Evolutionary conservation across 2,329 filamentous ascomycete genomes (phyloP).

Genomic region (Rutstroemia sp.): DNA sequence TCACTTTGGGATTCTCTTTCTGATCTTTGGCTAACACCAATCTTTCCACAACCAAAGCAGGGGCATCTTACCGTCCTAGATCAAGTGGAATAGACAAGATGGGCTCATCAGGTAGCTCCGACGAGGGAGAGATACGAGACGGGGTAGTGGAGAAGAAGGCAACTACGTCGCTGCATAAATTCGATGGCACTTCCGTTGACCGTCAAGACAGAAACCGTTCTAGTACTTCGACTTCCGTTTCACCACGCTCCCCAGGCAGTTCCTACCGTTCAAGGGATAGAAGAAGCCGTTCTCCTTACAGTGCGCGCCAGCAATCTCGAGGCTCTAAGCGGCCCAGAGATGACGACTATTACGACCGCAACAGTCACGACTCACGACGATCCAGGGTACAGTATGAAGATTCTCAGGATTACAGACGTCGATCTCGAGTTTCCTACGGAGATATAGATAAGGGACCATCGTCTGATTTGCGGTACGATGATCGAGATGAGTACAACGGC

Average conservation of each 20-base stretch:
- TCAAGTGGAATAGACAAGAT: conserved; percentile 31
- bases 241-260: conserved; percentile 27
- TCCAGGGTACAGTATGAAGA: conserved; percentile 59
- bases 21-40: conserved; percentile 33
- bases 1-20: conserved; percentile 29
- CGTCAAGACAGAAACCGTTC: conserved; percentile 72
- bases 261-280: conserved; percentile 39
- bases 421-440: conserved; percentile 44
- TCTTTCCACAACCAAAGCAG: conserved; percentile 27
- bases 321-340: conserved; percentile 62
- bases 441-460: conserved; percentile 42
- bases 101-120: conserved; percentile 56
- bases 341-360: conserved; percentile 46
- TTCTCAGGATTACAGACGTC: conserved; percentile 38
- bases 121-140: conserved; percentile 83
- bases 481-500: conserved; percentile 42
- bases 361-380: conserved; percentile 48
- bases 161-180: conserved; percentile 75
- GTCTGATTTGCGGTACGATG: conserved; percentile 38
- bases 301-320: conserved; percentile 31
- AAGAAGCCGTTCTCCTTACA: conserved; percentile 49
- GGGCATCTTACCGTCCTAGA: conserved; percentile 25
- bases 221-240: conserved; percentile 30
- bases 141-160: conserved; percentile 79
- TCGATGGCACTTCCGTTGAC: conserved; percentile 83